phyloP scores from a whole-genome alignment of 257 asterid species.

The Nicotiana noctiflora region DNA sequence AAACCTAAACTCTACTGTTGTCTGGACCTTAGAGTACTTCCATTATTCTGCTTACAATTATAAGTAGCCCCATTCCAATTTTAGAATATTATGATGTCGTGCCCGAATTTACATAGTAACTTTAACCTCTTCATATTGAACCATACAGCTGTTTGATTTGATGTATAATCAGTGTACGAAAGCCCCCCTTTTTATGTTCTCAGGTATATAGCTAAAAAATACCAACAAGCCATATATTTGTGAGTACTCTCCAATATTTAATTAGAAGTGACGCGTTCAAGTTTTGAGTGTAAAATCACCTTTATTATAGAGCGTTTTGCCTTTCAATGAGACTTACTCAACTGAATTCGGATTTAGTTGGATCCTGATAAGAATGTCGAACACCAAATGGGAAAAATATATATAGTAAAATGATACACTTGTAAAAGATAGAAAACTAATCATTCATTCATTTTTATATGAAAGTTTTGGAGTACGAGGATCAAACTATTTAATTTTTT shows the following conservation, averaged over 20 bases:
- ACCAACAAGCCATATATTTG: no score
- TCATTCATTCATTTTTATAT: neutral
- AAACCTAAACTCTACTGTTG: neutral
- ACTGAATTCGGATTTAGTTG: no score
- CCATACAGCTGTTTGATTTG: constrained; percentile 50
- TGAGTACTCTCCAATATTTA: no score
- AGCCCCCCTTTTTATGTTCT: neutral
- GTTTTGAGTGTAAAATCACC: no score
- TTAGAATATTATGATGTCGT: neutral
- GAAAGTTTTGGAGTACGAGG: no score
- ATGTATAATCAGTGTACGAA: constrained; percentile 36
- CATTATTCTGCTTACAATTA: no score
- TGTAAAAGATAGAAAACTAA: neutral
- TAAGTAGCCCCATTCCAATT: neutral
- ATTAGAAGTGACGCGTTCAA: no score
- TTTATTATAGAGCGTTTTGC: no score
- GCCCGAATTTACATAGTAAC: constrained; percentile 7
- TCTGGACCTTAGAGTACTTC: neutral
- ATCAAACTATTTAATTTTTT: no score
- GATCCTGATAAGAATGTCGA: no score
- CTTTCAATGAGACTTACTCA: no score
- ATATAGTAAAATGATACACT: neutral
- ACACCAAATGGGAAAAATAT: neutral
- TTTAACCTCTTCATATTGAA: constrained; percentile 12
- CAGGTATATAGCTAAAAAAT: neutral